phyloP scores from a whole-genome alignment of 495 filamentous ascomycete genomes.

The Lasiosphaeria miniovina region DNA sequence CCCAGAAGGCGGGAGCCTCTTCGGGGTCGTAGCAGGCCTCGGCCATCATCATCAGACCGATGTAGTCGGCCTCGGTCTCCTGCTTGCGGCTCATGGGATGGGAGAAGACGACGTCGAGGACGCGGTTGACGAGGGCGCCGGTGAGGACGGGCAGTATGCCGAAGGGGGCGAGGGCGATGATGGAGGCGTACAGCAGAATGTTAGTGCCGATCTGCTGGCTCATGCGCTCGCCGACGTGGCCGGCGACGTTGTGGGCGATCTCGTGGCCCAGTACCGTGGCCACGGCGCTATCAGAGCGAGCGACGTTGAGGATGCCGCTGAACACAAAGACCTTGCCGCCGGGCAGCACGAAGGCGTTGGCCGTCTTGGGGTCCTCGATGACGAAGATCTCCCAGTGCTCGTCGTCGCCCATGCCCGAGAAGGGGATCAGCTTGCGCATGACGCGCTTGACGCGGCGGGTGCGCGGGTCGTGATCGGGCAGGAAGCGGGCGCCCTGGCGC shows the following conservation, averaged over 20 bases:
- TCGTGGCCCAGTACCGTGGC: slow-evolving; percentile 89
- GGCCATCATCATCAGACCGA: slow-evolving; percentile 71
- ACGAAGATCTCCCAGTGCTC: slow-evolving; percentile 82
- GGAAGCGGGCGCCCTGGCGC: slow-evolving; percentile 29
- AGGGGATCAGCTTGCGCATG: slow-evolving; percentile 67
- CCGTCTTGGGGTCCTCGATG: slow-evolving; percentile 60
- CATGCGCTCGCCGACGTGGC: slow-evolving; percentile 75
- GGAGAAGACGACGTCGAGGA: slow-evolving; percentile 52
- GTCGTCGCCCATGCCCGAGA: slow-evolving; percentile 54
- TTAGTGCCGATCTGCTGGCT: slow-evolving; percentile 57
- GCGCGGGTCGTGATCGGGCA: slow-evolving; percentile 41
- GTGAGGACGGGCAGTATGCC: slow-evolving; percentile 36
- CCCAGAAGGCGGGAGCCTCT: slow-evolving; percentile 72
- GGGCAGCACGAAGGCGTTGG: slow-evolving; percentile 88
- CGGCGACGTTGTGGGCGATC: slow-evolving; percentile 87
- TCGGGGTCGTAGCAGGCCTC: slow-evolving; percentile 65
- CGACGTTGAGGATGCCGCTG: slow-evolving; percentile 74
- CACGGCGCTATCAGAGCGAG: slow-evolving; percentile 67
- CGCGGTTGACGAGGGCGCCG: slow-evolving; percentile 53
- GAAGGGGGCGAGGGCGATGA: slow-evolving; percentile 53
- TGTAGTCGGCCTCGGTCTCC: slow-evolving; percentile 76
- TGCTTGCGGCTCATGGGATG: slow-evolving; percentile 67
- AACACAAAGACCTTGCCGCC: slow-evolving; percentile 95
- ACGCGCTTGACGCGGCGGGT: slow-evolving; percentile 60
- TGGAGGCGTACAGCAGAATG: slow-evolving; percentile 46